A percentile compares a stretch with the other conserved stretches of the same genome.
These are phyloP conservation scores for Lactifluus piperatus DNA, from an alignment of 768 basidiomycete species.

Conservation along the genomic window DNA sequence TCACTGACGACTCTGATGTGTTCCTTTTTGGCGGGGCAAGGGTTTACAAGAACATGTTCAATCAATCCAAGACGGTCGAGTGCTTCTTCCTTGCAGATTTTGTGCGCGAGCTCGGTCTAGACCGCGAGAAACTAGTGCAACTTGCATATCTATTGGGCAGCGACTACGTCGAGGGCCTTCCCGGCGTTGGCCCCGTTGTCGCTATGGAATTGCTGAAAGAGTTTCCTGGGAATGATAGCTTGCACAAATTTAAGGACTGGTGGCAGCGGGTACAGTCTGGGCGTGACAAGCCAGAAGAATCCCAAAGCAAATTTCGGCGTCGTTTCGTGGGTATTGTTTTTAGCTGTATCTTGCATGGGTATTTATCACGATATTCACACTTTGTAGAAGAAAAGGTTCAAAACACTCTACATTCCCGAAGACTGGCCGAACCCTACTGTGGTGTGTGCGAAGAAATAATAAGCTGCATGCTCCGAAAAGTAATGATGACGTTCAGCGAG, in stretches of 20 bases:
- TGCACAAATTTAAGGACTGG: slow-evolving; percentile 88
- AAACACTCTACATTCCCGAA: slow-evolving; percentile 63
- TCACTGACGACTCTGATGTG: slow-evolving; percentile 98
- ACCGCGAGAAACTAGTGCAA: slow-evolving; percentile 76
- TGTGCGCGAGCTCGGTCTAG: slow-evolving; percentile 77
- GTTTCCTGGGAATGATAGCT: slow-evolving; percentile 78
- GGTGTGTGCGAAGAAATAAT: slow-evolving; percentile 36
- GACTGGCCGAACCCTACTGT: slow-evolving; percentile 95
- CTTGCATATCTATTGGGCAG: slow-evolving; percentile 93
- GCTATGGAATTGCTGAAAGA: slow-evolving; percentile 94
- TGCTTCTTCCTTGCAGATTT: slow-evolving; percentile 85
- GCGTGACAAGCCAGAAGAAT: slow-evolving; percentile 70
- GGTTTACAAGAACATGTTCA: slow-evolving; percentile 99
- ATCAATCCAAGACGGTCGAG: slow-evolving; percentile 97
- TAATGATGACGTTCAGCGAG: slow-evolving; percentile 42
- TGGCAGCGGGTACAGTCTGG: slow-evolving; percentile 91
- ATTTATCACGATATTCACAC: not conserved
- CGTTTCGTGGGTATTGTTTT: slow-evolving; percentile 60
- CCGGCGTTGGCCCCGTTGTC: slow-evolving; percentile 89
- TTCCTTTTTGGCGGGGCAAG: slow-evolving; percentile 93
- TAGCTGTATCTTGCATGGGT: not conserved
- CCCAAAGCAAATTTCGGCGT: slow-evolving; percentile 64
- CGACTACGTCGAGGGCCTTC: slow-evolving; percentile 90
- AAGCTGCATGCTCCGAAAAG: not conserved
- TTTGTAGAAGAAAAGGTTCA: slow-evolving; percentile 83